A percentile compares a stretch with the other conserved stretches of the same genome.
Conservation (phyloP, 169 alveolate genomes). For the Eimeria nieschulzi region DNA sequence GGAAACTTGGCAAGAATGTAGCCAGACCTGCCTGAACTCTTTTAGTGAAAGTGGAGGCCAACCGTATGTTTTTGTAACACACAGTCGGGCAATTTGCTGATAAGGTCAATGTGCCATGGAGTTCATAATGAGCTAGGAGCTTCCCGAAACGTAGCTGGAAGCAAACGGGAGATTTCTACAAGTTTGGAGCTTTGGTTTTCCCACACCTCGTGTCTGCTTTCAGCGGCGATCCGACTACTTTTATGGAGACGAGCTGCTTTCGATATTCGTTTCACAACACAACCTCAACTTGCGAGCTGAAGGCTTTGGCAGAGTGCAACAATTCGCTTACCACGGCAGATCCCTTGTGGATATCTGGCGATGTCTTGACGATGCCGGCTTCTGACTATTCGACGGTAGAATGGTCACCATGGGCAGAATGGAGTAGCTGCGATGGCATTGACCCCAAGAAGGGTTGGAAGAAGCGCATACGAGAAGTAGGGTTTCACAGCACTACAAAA, state of each 20-base stretch:
- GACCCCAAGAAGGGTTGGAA: conserved; percentile 57
- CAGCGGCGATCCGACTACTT: conserved; percentile 30
- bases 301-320: conserved; percentile 2
- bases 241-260: conserved; percentile 26
- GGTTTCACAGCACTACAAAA: neutral
- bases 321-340: conserved; percentile 5
- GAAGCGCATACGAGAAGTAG: conserved; percentile 34
- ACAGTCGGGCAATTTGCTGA: no score
- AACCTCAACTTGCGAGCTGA: conserved; percentile 42
- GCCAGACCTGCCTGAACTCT: neutral
- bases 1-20: conserved; percentile 37
- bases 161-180: neutral
- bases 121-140: neutral
- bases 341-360: conserved; percentile 41
- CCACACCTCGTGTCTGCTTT: neutral
- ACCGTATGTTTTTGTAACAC: neutral
- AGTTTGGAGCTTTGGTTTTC: neutral
- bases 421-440: conserved; percentile 63
- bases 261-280: conserved; percentile 30
- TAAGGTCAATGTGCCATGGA: no score
- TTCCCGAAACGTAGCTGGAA: neutral
- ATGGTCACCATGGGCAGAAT: conserved; percentile 14
- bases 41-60: neutral
- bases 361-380: conserved; percentile 38
- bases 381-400: neutral